Evolutionary conservation across 371 early-diverging fungal species (phyloP), one percentile per base, ranked within the genome.

Genomic region (Nematocida major): DNA sequence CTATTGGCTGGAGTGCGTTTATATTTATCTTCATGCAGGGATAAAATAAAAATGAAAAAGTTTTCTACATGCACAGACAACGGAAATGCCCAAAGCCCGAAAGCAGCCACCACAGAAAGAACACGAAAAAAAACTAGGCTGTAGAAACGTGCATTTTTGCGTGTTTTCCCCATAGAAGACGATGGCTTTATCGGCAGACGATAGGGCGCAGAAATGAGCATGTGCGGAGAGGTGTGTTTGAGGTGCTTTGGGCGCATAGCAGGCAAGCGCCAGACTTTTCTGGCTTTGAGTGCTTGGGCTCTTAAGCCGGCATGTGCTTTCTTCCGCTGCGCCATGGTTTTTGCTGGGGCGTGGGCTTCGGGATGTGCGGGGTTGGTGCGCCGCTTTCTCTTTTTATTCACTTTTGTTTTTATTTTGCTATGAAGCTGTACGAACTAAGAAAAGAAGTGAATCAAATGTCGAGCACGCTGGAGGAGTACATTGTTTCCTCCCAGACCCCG

Each of bases 21-120:
- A 32, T 18, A 28, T 48, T 73, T 34, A 45, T 45, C 59, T 73
- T 73, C 65, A 73, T 73, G 54, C 63, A 51, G 50, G 76, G 66
- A 54, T 73, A 73, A 73, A 73, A 73, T 63, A 63, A 73, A 73
- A 73, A 69, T 61, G 45, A 47, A 49, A 57, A 57, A 34, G 38
- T 57, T 57, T 57, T 20, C 30, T 57, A 13, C 5, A 11, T 9
- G 43, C 43, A 11, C 43, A 11, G 9, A 11, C n/a, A 11, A 9
- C 43, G n/a, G 9, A 11, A 11, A 11, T 43, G n/a, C n/a, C 43
- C n/a, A 43, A 43, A 9, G 9, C 11, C 43, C 43, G n/a, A n/a
- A n/a, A n/a, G n/a, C n/a, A n/a, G n/a, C n/a, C n/a, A n/a, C n/a
- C n/a, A n/a, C n/a, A n/a, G n/a, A n/a, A n/a, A n/a, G n/a, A 43